Conservation (phyloP, 1,139 yeast species). For the Chernovozyma sophiae-reginae region DNA sequence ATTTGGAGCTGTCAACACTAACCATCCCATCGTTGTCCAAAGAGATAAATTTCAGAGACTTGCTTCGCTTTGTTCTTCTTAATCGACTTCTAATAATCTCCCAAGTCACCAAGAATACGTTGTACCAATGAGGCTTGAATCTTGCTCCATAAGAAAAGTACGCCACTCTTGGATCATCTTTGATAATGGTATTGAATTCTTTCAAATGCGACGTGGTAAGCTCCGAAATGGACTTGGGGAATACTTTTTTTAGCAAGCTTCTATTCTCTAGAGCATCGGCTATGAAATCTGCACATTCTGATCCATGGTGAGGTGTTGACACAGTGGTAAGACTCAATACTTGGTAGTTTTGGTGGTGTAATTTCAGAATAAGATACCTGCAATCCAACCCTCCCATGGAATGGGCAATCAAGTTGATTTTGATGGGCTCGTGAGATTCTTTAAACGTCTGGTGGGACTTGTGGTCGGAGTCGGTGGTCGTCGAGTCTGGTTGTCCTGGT, state of each 20-base stretch:
- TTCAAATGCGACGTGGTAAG: slow-evolving; percentile 55
- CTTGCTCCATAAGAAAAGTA: slow-evolving; percentile 85
- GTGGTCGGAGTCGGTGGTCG: too few species aligned
- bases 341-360: slow-evolving; percentile 44
- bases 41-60: slow-evolving; percentile 19
- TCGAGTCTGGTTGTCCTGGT: too few species aligned
- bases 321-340: slow-evolving; percentile 76
- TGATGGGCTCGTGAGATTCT: slow-evolving; percentile 28
- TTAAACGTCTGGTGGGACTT: slow-evolving; percentile 10
- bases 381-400: slow-evolving; percentile 95
- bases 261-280: slow-evolving; percentile 23
- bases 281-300: slow-evolving; percentile 75
- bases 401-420: slow-evolving; percentile 78
- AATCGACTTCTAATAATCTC: slow-evolving; percentile 37
- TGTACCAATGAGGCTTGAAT: slow-evolving; percentile 60
- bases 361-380: slow-evolving; percentile 62
- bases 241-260: slow-evolving; percentile 16
- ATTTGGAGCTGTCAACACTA: slow-evolving; percentile 68
- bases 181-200: slow-evolving; percentile 49
- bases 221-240: slow-evolving; percentile 51
- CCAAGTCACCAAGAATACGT: slow-evolving; percentile 63
- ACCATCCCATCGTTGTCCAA: slow-evolving; percentile 80
- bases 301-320: slow-evolving; percentile 85
- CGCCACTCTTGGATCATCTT: slow-evolving; percentile 56
- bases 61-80: slow-evolving; percentile 6